Evolutionary conservation across 192 early-diverging fungal genomes (phyloP).

Genomic region (Coemansia sp.): DNA sequence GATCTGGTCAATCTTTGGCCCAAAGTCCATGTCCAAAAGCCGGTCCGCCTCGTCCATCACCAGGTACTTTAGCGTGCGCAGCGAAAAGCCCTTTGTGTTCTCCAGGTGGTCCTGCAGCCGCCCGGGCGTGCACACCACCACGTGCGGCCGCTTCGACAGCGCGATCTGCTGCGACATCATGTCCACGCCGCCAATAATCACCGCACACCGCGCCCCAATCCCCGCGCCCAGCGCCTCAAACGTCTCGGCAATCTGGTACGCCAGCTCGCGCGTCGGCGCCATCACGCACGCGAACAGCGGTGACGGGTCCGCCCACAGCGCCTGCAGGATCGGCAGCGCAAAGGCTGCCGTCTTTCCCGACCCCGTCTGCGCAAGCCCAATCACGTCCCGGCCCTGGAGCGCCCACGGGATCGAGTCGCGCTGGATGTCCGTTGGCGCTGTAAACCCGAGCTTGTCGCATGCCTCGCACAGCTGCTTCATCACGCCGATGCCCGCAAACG

Average conservation of each 20-base stretch:
- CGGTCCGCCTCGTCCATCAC: slow-evolving; percentile 95
- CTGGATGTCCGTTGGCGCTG: slow-evolving; percentile 90
- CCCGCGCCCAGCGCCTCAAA: slow-evolving; percentile 86
- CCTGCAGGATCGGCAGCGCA: slow-evolving; percentile 82
- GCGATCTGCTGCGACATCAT: slow-evolving; percentile 96
- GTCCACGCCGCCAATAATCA: slow-evolving; percentile 96
- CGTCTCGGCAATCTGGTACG: slow-evolving; percentile 91
- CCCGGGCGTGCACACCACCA: slow-evolving; percentile 94
- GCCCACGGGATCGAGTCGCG: slow-evolving; percentile 87
- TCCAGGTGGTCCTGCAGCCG: slow-evolving; percentile 94
- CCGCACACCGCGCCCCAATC: slow-evolving; percentile 90
- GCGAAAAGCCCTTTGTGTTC: slow-evolving; percentile 96
- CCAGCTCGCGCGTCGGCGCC: slow-evolving; percentile 96
- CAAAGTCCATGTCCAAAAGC: slow-evolving; percentile 92
- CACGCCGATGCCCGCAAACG: slow-evolving; percentile 62
- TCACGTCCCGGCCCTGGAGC: slow-evolving; percentile 88
- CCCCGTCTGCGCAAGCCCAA: slow-evolving; percentile 97
- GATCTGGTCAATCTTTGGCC: slow-evolving; percentile 94
- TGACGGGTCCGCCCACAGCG: slow-evolving; percentile 83
- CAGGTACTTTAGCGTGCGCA: slow-evolving; percentile 88
- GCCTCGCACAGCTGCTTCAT: slow-evolving; percentile 85
- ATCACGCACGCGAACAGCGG: slow-evolving; percentile 93
- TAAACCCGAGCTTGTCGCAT: slow-evolving; percentile 85
- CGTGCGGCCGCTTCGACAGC: slow-evolving; percentile 90
- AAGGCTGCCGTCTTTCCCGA: slow-evolving; percentile 89